phyloP scores from a whole-genome alignment of 1,284 basidiomycete species.

The Rhizopogon parksii region DNA sequence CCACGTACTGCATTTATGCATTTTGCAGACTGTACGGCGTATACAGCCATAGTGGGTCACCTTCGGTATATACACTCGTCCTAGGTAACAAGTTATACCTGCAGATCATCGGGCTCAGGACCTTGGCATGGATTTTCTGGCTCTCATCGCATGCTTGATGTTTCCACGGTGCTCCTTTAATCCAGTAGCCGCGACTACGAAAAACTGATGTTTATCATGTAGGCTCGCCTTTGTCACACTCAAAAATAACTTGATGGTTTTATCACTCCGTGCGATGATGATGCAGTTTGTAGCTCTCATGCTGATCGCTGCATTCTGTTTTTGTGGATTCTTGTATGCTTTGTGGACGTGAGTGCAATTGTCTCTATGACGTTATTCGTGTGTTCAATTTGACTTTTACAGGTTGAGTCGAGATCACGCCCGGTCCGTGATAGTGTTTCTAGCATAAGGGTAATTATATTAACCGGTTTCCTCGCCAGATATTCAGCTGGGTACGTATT shows the following conservation, averaged over 20 bases:
- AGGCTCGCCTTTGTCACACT: conserved; percentile 84
- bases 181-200: neutral
- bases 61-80: neutral
- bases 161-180: conserved; percentile 61
- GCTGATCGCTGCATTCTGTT: conserved; percentile 85
- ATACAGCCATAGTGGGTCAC: conserved; percentile 46
- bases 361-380: neutral
- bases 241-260: conserved; percentile 78
- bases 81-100: conserved; percentile 2
- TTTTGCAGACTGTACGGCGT: conserved; percentile 68
- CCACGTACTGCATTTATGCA: conserved; percentile 72
- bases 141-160: conserved; percentile 76
- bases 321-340: conserved; percentile 85
- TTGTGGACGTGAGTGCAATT: conserved; percentile 71
- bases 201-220: conserved; percentile 1
- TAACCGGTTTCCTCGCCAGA: conserved; percentile 10
- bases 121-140: conserved; percentile 67
- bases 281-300: conserved; percentile 74
- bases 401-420: conserved; percentile 56
- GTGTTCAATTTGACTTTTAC: conserved; percentile 6
- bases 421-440: conserved; percentile 15
- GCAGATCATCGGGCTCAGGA: conserved; percentile 55
- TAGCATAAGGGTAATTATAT: neutral
- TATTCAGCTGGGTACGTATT: conserved; percentile 36
- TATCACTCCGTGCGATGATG: conserved; percentile 76